A percentile compares a stretch with the other conserved stretches of the same genome.
Conservation (phyloP, 306 rosid genomes). For the Fagus sylvatica region DNA sequence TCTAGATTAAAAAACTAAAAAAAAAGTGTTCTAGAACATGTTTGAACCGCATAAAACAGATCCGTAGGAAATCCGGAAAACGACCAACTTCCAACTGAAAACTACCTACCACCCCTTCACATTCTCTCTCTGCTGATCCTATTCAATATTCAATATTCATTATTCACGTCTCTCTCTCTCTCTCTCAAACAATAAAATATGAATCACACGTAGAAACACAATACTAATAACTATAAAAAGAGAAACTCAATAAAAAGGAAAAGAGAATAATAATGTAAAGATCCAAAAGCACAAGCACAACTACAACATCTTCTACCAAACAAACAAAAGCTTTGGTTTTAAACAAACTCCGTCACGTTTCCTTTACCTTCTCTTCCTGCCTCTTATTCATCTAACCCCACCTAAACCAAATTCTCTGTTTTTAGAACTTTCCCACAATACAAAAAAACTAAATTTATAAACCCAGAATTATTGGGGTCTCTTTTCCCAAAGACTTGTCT, state of each 20-base stretch:
- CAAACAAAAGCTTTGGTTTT: not conserved
- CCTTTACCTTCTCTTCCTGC: constrained; percentile 29
- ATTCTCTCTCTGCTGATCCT: not conserved
- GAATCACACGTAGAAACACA: not conserved
- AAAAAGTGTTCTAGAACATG: too few species aligned
- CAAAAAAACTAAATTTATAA: constrained; percentile 15
- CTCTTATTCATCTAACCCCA: constrained; percentile 12
- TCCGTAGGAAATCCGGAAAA: not conserved
- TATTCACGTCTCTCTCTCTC: not conserved
- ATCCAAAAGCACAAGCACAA: not conserved
- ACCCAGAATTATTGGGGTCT: constrained; percentile 34
- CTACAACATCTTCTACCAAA: constrained; percentile 25
- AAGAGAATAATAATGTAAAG: not conserved
- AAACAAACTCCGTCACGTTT: constrained; percentile 28
- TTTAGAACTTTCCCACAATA: not conserved
- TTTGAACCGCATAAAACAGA: too few species aligned
- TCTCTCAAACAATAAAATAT: not conserved
- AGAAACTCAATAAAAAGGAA: not conserved
- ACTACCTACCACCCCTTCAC: constrained; percentile 36
- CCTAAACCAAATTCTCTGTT: not conserved
- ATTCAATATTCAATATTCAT: too few species aligned
- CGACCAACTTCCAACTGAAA: constrained; percentile 41
- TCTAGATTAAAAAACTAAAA: not conserved
- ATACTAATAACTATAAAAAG: not conserved
- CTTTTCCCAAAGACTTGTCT: constrained; percentile 7